Conservation (phyloP, 495 filamentous ascomycete species). For the Immersiella caudata region DNA sequence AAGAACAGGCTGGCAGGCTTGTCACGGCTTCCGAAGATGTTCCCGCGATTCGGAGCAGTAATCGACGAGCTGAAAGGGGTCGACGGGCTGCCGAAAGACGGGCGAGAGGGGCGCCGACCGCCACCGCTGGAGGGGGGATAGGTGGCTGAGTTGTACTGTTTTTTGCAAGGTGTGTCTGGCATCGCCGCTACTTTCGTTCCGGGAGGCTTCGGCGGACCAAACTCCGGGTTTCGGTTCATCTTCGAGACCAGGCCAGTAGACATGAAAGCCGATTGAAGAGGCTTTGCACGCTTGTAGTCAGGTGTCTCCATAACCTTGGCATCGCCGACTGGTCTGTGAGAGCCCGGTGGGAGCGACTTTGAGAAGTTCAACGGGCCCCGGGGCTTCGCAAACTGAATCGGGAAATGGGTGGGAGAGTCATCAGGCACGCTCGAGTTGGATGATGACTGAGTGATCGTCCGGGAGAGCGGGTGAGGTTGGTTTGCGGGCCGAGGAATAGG, state of each 20-base stretch:
- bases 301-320: slow-evolving; percentile 75
- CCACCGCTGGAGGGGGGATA: slow-evolving; percentile 61
- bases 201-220: slow-evolving; percentile 55
- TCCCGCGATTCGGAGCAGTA: slow-evolving; percentile 41
- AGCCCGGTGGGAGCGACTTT: slow-evolving; percentile 71
- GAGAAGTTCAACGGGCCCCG: slow-evolving; percentile 67
- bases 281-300: slow-evolving; percentile 80
- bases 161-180: slow-evolving; percentile 97
- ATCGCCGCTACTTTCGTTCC: slow-evolving; percentile 46
- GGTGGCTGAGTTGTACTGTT: slow-evolving; percentile 67
- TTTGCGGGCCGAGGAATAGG: slow-evolving; percentile 44
- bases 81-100: slow-evolving; percentile 49
- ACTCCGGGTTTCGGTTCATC: slow-evolving; percentile 62
- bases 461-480: slow-evolving; percentile 82
- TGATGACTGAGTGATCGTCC: slow-evolving; percentile 80
- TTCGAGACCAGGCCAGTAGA: slow-evolving; percentile 95
- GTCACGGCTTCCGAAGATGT: slow-evolving; percentile 62
- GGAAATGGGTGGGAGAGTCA: slow-evolving; percentile 73
- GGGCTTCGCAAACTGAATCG: slow-evolving; percentile 51
- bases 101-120: slow-evolving; percentile 44
- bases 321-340: slow-evolving; percentile 51
- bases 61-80: slow-evolving; percentile 68
- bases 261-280: slow-evolving; percentile 83
- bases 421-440: slow-evolving; percentile 75
- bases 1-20: slow-evolving; percentile 51